Base-by-base conservation (phyloP, 2,329 filamentous ascomycete genomes). In the Chaetomium sp. region DNA sequence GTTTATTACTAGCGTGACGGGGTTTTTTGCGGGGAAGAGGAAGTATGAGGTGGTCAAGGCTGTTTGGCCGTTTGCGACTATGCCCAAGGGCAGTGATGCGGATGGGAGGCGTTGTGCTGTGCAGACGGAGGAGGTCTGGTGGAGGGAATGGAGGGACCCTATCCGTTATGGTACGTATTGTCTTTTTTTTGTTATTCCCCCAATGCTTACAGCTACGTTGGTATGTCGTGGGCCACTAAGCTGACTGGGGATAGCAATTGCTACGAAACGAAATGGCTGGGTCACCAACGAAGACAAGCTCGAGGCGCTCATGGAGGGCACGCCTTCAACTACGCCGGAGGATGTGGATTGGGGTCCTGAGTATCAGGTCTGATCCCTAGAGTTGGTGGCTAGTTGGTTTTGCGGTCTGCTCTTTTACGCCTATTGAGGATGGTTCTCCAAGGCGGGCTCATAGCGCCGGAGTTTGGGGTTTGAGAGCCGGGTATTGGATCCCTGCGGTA, bases 51-150 rank as follows among this genome's bases (percentile, higher is more conserved):
- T 85, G 2, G 78, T 84, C 57, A 83, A 84, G 71, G 78, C 80
- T 1, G 79, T 86, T 1, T 87, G 84, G 84, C 84, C 83, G 3
- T 86, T 85, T 74, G 84, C 84, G 1, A 82, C 81, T 0, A 57
- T 62, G 67, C 75, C 77, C 3, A 76, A 72, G 70, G 80, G 74
- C 68, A 82, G 76, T 47, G 81, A 82, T 66, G 72, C 67, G n/a
- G 79, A 72, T 13, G 57, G 49, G 60, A 78, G 81, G 57, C 74
- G 73, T 60, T 85, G 79, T 68, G 76, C 78, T 3, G 82, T 86
- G n/a, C 82, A 85, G 72, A 83, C 78, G 64, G 83, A 87, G 73
- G 82, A 84, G 71, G 78, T 77, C 2, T 86, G 84, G 83, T 86
- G 83, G 80, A 75, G 76, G 57, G 80, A 82, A 68, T 84, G 82